Conservation (phyloP, 352 stramenopile genomes). For the Discostella stelligera region DNA sequence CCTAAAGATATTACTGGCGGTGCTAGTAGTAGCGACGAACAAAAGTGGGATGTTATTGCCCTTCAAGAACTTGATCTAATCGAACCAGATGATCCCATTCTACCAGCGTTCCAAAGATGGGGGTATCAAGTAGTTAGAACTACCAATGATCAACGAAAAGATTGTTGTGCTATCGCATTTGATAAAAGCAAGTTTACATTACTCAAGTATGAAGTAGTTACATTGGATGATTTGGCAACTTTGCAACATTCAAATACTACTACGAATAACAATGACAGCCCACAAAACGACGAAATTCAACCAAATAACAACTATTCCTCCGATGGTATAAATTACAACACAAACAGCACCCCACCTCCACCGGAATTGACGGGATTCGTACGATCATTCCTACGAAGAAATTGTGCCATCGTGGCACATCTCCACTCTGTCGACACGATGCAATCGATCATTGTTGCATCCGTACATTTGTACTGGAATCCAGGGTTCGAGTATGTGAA, state of each 20-base stretch:
- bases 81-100: conserved; percentile 33
- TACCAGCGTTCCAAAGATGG: conserved; percentile 40
- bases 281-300: too few relatives aligned
- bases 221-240: conserved; percentile 76
- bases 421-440: conserved; percentile 36
- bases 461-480: conserved; percentile 83
- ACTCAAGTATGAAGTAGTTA: conserved; percentile 51
- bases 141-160: conserved; percentile 49
- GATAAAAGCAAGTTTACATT: conserved; percentile 51
- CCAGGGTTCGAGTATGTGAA: conserved; percentile 81
- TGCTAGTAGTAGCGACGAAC: background rate
- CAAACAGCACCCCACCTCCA: conserved; percentile 1
- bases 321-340: conserved; percentile 14
- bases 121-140: conserved; percentile 45
- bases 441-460: conserved; percentile 60
- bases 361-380: conserved; percentile 64
- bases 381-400: conserved; percentile 68
- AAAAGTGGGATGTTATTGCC: conserved; percentile 61
- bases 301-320: too few relatives aligned
- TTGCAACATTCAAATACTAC: conserved; percentile 14
- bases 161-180: conserved; percentile 71
- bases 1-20: background rate
- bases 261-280: conserved; percentile 5
- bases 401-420: conserved; percentile 64
- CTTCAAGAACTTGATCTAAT: conserved; percentile 78